Evolutionary conservation across 371 early-diverging fungal genomes (phyloP), one percentile per base, ranked within the genome.

Genomic region (Blakeslea trispora): DNA sequence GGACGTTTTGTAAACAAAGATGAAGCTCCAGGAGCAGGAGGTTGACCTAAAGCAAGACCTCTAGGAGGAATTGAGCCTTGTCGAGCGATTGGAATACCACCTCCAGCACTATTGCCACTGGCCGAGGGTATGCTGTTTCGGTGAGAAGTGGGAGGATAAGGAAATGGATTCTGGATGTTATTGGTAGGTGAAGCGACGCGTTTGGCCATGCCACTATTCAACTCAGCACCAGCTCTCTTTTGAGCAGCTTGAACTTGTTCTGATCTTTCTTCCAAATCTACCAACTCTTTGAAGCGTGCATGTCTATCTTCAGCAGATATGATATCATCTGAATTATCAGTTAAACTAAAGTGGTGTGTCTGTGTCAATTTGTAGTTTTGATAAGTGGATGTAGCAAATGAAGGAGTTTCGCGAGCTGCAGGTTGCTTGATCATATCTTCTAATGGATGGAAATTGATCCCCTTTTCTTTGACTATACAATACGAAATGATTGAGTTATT

Each of bases 211-310:
- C 48, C 50, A 9, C 40, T 31, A 11, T 3, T 28, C 28, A 58
- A 40, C 21, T 64, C 65, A 40, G 46, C 49, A 40, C 58, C 48
- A 5, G 63, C 49, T 52, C 65, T 45, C 34, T 64, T 64, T 43
- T 64, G 45, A 13, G 63, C 60, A 19, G 19, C 19, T 32, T 55
- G 50, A 17, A 50, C 52, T 21, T 57, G 47, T 32, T 61, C 61
- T 1, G 40, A 44, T 1, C 61, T 34, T 15, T 56, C 61, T 50
- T 65, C 66, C 11, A 13, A 31, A 14, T 60, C 51, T 7, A 59
- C 55, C 3, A 65, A 11, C 17, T 48, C 43, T 1, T 23, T 41
- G 18, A 64, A 63, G 1, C 49, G 57, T 42, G 48, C 44, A 15
- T 46, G 52, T 57, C 63, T 42, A 11, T 39, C 35, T 7, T 57